Percentiles rank a stretch among this genome's conserved stretches.
Conservation (phyloP, 2,329 filamentous ascomycete genomes). For the Ophiocordyceps robertsii region DNA sequence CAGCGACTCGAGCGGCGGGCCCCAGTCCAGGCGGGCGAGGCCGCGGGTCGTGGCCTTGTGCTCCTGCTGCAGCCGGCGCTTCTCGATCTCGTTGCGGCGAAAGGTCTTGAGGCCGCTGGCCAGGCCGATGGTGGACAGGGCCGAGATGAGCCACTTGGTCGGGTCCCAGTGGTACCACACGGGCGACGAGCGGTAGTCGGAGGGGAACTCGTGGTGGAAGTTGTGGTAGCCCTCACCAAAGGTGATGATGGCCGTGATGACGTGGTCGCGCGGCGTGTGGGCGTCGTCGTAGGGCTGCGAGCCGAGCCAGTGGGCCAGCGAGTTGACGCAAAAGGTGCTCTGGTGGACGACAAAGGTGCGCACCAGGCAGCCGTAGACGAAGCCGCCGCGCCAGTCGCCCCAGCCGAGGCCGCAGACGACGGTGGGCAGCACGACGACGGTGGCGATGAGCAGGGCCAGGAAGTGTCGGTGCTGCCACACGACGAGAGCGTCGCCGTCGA, state of each 20-base stretch:
- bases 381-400: slow-evolving; percentile 70
- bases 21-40: slow-evolving; percentile 73
- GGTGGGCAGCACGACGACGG: slow-evolving; percentile 53
- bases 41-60: slow-evolving; percentile 91
- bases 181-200: slow-evolving; percentile 84
- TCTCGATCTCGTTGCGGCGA: slow-evolving; percentile 83
- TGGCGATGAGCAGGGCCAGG: slow-evolving; percentile 63
- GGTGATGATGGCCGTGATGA: slow-evolving; percentile 73
- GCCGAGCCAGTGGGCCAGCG: slow-evolving; percentile 77
- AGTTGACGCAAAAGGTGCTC: slow-evolving; percentile 89
- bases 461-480: slow-evolving; percentile 83
- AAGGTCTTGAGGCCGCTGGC: slow-evolving; percentile 29
- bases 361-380: slow-evolving; percentile 74
- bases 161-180: slow-evolving; percentile 86
- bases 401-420: slow-evolving; percentile 64
- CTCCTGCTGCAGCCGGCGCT: slow-evolving; percentile 74
- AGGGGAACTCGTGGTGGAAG: slow-evolving; percentile 91
- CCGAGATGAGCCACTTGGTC: slow-evolving; percentile 69
- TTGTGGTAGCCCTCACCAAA: slow-evolving; percentile 88
- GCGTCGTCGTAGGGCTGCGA: slow-evolving; percentile 88
- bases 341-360: slow-evolving; percentile 85
- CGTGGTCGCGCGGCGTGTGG: slow-evolving; percentile 79
- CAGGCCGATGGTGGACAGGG: not conserved
- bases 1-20: slow-evolving; percentile 69
- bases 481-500: slow-evolving; percentile 76